phyloP scores from a whole-genome alignment of 306 rosid genomes.

The Hippophae gyantsensis region DNA sequence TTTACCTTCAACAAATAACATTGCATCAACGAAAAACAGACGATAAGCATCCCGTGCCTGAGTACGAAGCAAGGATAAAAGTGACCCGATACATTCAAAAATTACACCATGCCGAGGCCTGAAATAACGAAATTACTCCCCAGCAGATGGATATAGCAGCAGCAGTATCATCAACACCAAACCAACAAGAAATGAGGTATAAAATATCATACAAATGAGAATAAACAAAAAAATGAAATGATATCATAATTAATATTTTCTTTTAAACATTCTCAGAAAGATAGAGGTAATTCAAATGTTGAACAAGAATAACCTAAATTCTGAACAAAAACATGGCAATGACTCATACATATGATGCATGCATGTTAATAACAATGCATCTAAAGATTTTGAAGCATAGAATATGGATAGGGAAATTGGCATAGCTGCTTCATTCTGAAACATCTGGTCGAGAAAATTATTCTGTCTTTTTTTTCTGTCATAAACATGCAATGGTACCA shows the following conservation, averaged over 20 bases:
- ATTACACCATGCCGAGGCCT: constrained; percentile 66
- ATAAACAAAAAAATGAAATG: neutral
- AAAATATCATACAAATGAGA: neutral
- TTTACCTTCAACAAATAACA: constrained; percentile 62
- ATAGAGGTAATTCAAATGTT: neutral
- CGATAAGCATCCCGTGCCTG: constrained; percentile 60
- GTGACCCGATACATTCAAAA: constrained; percentile 61
- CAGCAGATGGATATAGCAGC: neutral
- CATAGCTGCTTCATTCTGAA: too few species aligned
- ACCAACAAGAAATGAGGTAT: neutral
- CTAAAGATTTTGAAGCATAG: too few species aligned
- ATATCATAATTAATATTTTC: neutral
- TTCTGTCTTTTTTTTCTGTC: too few species aligned
- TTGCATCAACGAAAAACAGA: constrained; percentile 59
- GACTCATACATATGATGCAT: too few species aligned
- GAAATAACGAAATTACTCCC: constrained; percentile 18
- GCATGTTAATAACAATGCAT: too few species aligned
- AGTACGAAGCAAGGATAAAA: constrained; percentile 68
- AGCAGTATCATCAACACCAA: neutral
- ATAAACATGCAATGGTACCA: too few species aligned
- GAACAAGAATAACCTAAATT: too few species aligned
- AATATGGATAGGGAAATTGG: too few species aligned
- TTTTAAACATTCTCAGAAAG: neutral
- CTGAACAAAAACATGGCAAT: too few species aligned
- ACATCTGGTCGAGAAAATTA: too few species aligned